Base-by-base conservation (phyloP, 2,329 filamentous ascomycete species). In the Didymella arachidicola region DNA sequence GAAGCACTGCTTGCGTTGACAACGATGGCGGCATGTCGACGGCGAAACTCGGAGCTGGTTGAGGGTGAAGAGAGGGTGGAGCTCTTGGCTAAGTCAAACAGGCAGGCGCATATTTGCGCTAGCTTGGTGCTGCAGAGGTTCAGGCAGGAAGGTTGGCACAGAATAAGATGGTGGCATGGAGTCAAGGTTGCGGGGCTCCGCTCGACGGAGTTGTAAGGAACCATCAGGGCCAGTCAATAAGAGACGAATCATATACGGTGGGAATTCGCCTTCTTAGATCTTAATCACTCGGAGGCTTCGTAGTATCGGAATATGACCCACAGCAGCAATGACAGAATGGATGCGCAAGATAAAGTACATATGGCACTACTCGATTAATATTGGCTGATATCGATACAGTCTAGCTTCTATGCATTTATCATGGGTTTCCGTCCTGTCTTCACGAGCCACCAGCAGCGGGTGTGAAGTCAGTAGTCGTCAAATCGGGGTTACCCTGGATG, bases 381-480 rank as follows among this genome's bases (percentile, higher is more conserved):
- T 16, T 18, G 7, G n/a, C 43, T 45, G 27, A n/a, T n/a, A 3
- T 11, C n/a, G 11, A 25, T 34, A 43, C 12, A 25, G 7, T 42
- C 12, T 19, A 36, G 29, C 18, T n/a, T 34, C 29, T 27, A 14
- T 26, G 16, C 4, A 18, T 42, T 10, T 27, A 11, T 18, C 7
- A 10, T 19, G 38, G 1, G 22, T 2, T 12, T 11, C 2, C 18
- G 7, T 7, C 22, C 1, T 7, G 2, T 16, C 14, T 42, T 10
- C 44, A 59, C 3, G 50, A 54, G 18, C 56, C 56, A 14, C 45
- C 56, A n/a, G 45, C 41, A 41, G 56, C 30, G 1, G 56, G 50
- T 2, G 57, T 60, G 25, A 79, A 80, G 44, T 79, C 73, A 7
- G 74, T 78, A 49, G 69, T 64, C 14, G 67, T 69, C 65, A 79